These are phyloP conservation scores for Penicillium turbatum DNA, from an alignment of 495 filamentous ascomycete species.

Conservation along the genomic window DNA sequence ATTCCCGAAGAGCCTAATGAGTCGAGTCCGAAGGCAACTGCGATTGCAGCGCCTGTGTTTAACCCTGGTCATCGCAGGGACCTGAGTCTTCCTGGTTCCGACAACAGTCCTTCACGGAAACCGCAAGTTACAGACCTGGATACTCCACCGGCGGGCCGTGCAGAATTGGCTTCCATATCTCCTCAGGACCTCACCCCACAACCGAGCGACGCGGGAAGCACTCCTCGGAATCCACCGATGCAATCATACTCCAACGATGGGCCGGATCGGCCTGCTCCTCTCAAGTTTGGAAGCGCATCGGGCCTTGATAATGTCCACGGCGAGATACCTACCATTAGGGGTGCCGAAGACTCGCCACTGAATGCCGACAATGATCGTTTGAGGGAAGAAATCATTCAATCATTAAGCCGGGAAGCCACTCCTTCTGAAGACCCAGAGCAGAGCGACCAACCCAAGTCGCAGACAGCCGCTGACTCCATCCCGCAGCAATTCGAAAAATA, in stretches of 20 bases:
- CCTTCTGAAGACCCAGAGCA: slow-evolving; percentile 33
- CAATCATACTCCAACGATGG: slow-evolving; percentile 27
- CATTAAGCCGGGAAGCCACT: slow-evolving; percentile 54
- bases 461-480: slow-evolving; percentile 42
- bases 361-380: slow-evolving; percentile 73
- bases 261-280: slow-evolving; percentile 41
- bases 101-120: slow-evolving; percentile 58
- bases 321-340: slow-evolving; percentile 46
- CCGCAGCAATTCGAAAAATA: slow-evolving; percentile 59
- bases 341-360: slow-evolving; percentile 52
- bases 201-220: not conserved
- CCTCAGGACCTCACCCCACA: slow-evolving; percentile 13
- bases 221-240: slow-evolving; percentile 5
- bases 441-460: slow-evolving; percentile 18
- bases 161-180: slow-evolving; percentile 39
- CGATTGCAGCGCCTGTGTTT: slow-evolving; percentile 28
- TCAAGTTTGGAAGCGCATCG: slow-evolving; percentile 30
- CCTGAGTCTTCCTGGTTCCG: slow-evolving; percentile 56
- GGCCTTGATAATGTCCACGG: slow-evolving; percentile 19
- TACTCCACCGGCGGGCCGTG: slow-evolving; percentile 37
- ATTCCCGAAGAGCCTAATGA: slow-evolving; percentile 55
- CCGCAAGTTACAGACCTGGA: slow-evolving; percentile 48
- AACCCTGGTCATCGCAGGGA: slow-evolving; percentile 57
- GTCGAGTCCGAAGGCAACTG: slow-evolving; percentile 18
- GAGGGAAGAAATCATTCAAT: slow-evolving; percentile 75